Evolutionary conservation across 139 green algal species (phyloP).

Genomic region (Closterium sp.): DNA sequence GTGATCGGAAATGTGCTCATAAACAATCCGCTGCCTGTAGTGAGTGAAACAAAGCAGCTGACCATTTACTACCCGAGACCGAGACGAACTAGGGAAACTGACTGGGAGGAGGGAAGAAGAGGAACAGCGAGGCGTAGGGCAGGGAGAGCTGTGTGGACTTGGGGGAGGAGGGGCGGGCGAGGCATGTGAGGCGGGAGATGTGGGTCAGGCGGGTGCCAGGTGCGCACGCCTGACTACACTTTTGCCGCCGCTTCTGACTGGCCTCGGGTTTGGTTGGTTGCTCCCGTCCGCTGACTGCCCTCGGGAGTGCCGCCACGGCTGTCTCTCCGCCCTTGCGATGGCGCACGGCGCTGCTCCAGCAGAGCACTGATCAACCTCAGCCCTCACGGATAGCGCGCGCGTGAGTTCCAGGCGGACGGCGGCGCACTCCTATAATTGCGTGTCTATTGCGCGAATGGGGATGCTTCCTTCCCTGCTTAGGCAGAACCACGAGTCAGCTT

Average conservation of each 20-base stretch:
- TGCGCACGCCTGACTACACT: neutral
- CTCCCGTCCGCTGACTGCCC: neutral
- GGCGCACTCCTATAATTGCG: neutral
- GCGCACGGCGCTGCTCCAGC: neutral
- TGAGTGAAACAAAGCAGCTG: no score
- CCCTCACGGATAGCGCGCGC: neutral
- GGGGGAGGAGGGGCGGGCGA: no score
- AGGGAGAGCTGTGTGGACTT: no score
- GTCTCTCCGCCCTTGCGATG: neutral
- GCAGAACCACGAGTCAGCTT: neutral
- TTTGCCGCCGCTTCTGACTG: neutral
- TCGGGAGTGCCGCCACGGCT: neutral
- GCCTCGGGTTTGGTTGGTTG: neutral
- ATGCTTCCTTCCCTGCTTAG: no score
- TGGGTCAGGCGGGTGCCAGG: neutral
- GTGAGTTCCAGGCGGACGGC: neutral
- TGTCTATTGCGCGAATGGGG: neutral
- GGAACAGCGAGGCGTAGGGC: no score
- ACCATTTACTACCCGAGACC: no score
- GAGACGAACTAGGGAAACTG: no score
- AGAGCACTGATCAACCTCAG: neutral
- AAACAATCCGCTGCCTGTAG: no score
- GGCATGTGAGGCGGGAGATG: neutral
- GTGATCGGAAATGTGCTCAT: no score
- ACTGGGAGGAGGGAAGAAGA: no score